These are phyloP conservation scores for Boletellus ananiceps DNA, from an alignment of 768 basidiomycete species.

Conservation along the genomic window DNA sequence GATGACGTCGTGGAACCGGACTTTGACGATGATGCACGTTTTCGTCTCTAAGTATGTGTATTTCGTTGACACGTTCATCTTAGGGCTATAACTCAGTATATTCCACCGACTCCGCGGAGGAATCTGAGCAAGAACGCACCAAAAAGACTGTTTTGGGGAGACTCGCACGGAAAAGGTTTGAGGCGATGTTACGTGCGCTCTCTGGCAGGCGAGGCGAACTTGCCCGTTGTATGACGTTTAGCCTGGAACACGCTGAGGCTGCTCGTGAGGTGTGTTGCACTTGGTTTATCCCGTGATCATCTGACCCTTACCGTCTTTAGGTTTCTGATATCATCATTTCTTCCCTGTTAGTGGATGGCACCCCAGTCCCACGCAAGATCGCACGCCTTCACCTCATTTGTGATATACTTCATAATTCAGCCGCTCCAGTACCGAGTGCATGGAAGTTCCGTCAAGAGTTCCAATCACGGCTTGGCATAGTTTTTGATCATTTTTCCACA, in stretches of 20 bases:
- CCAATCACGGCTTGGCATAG: constrained; percentile 83
- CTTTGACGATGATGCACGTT: constrained; percentile 73
- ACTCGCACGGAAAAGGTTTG: constrained; percentile 78
- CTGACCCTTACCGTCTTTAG: constrained; percentile 37
- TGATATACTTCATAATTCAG: constrained; percentile 97
- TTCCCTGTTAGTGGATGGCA: constrained; percentile 85
- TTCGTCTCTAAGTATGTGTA: constrained; percentile 1
- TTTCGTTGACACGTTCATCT: constrained; percentile 7
- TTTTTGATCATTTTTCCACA: constrained; percentile 92
- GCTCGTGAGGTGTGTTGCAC: constrained; percentile 69
- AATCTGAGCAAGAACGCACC: constrained; percentile 80
- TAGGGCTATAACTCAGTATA: constrained; percentile 86
- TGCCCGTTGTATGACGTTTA: constrained; percentile 95
- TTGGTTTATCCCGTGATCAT: background rate
- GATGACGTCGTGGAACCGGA: constrained; percentile 53
- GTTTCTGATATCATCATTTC: constrained; percentile 87
- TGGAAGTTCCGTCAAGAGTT: constrained; percentile 98
- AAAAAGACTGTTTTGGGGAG: constrained; percentile 75
- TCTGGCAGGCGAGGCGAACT: constrained; percentile 86
- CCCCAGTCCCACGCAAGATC: constrained; percentile 95
- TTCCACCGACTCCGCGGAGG: constrained; percentile 92
- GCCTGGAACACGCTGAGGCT: constrained; percentile 93
- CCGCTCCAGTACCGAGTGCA: constrained; percentile 87
- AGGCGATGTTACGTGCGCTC: constrained; percentile 84
- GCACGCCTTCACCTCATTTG: constrained; percentile 94